phyloP scores from a whole-genome alignment of 495 filamentous ascomycete species.

The Penicillium tannophilum region DNA sequence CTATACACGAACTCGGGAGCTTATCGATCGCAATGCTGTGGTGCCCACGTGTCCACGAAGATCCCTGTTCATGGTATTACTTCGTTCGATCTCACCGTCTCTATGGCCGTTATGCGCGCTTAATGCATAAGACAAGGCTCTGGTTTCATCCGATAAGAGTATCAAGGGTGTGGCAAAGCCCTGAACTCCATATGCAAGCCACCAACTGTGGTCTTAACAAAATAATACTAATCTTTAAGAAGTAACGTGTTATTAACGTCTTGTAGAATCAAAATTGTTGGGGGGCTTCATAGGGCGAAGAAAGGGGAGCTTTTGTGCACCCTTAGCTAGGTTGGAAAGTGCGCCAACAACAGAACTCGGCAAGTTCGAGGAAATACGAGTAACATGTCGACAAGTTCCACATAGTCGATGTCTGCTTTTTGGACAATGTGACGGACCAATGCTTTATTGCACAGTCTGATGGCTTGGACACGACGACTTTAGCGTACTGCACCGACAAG shows the following conservation, averaged over 20 bases:
- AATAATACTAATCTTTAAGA: too few relatives aligned
- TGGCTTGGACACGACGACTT: background rate
- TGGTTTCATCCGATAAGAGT: background rate
- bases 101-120: background rate
- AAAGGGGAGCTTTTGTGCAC: background rate
- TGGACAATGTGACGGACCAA: background rate
- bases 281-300: background rate
- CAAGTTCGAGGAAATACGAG: background rate
- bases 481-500: background rate
- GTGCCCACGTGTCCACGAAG: background rate
- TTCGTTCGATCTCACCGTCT: background rate
- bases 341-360: too few relatives aligned
- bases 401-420: background rate
- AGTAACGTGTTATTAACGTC: too few relatives aligned
- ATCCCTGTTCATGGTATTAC: background rate
- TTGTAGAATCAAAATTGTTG: too few relatives aligned
- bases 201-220: background rate
- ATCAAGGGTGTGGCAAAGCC: background rate
- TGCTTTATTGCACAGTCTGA: background rate
- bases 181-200: background rate
- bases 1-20: background rate
- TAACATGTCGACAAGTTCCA: background rate
- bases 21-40: background rate
- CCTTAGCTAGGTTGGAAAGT: too few relatives aligned
- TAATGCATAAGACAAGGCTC: background rate